Evolutionary conservation across 78 protist genomes (phyloP).

Genomic region (Diacronema lutheri): DNA sequence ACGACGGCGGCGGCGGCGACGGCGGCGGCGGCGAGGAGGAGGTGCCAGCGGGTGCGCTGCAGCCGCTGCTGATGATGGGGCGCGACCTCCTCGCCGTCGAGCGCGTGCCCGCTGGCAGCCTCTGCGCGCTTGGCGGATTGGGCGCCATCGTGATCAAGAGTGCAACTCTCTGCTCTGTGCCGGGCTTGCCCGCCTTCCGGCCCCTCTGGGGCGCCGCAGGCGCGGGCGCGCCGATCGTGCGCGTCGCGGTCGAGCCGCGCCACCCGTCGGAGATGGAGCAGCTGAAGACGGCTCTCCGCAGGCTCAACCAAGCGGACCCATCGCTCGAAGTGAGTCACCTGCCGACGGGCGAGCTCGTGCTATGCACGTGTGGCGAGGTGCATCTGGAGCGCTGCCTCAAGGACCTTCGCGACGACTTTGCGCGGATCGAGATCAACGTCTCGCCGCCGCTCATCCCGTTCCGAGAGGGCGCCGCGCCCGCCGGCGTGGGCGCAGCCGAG

Average conservation of each 20-base stretch:
- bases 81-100: slow-evolving; percentile 64
- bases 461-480: slow-evolving; percentile 75
- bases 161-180: slow-evolving; percentile 70
- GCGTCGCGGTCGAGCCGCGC: background rate
- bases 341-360: slow-evolving; percentile 89
- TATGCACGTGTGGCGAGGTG: slow-evolving; percentile 87
- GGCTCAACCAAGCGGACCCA: slow-evolving; percentile 92
- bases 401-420: slow-evolving; percentile 80
- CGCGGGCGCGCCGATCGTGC: background rate
- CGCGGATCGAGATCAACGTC: slow-evolving; percentile 56
- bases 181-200: slow-evolving; percentile 51
- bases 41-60: background rate
- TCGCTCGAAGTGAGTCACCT: slow-evolving; percentile 64
- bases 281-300: slow-evolving; percentile 70
- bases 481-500: background rate
- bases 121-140: slow-evolving; percentile 90
- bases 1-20: background rate
- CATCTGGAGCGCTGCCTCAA: slow-evolving; percentile 88
- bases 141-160: slow-evolving; percentile 63
- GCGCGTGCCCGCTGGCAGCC: slow-evolving; percentile 78
- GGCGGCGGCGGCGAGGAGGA: too few species aligned
- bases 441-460: slow-evolving; percentile 89
- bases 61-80: slow-evolving; percentile 88
- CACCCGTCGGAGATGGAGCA: slow-evolving; percentile 40
- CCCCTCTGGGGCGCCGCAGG: background rate